Evolutionary conservation across 805 yeast genomes (phyloP).

Genomic region (Metschnikowia similis): DNA sequence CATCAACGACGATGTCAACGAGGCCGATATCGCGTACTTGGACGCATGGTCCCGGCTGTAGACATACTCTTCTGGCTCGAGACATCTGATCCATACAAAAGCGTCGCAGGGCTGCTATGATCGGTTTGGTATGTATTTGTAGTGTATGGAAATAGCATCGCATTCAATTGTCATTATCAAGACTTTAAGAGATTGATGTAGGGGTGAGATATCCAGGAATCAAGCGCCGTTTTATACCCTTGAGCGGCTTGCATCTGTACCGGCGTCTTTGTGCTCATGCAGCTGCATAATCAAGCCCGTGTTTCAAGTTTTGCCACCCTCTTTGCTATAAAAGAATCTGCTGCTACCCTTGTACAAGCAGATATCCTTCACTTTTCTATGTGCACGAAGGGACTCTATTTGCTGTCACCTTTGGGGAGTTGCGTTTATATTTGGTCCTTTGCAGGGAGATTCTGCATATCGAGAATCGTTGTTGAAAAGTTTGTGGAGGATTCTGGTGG

Average conservation of each 20-base stretch:
- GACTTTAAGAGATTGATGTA: background rate
- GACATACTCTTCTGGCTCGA: constrained; percentile 22
- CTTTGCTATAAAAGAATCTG: background rate
- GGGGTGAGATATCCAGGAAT: background rate
- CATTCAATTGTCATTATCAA: background rate
- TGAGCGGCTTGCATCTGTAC: background rate
- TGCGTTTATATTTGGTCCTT: too few relatives aligned
- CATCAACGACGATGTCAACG: constrained; percentile 31
- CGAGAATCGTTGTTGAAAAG: too few relatives aligned
- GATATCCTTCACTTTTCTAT: background rate
- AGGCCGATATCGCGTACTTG: constrained; percentile 42
- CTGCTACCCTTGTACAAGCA: background rate
- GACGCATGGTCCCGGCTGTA: constrained; percentile 40
- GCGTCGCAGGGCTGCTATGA: too few relatives aligned
- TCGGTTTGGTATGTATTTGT: background rate
- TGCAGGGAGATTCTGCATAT: too few relatives aligned
- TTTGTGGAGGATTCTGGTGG: background rate
- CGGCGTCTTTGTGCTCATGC: background rate
- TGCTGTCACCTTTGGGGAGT: too few relatives aligned
- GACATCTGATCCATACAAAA: too few relatives aligned
- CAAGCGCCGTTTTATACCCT: background rate
- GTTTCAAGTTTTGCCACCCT: background rate
- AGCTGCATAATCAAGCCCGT: background rate
- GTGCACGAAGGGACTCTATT: too few relatives aligned
- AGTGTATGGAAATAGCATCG: background rate